Evolutionary conservation across 805 yeast genomes (phyloP).

Genomic region (Wickerhamiella azymoides): DNA sequence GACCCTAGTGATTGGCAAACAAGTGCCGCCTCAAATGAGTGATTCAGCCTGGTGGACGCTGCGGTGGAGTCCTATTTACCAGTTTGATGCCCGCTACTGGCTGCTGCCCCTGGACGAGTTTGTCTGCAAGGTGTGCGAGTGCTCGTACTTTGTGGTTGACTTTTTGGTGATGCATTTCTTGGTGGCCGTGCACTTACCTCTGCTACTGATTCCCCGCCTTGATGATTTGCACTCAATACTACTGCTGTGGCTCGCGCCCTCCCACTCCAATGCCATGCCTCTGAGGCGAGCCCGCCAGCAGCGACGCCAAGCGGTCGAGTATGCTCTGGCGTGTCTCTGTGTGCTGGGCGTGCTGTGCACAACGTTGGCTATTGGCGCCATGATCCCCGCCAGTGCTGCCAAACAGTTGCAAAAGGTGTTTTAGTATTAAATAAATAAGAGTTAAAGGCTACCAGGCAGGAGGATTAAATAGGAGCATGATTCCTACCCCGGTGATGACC

Average conservation of each 20-base stretch:
- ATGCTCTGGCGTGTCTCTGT: constrained; percentile 5
- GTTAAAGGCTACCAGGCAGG: constrained; percentile 12
- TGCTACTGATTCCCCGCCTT: constrained; percentile 61
- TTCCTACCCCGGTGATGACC: constrained; percentile 18
- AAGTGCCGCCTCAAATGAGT: constrained; percentile 49
- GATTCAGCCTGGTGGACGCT: constrained; percentile 56
- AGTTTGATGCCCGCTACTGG: constrained; percentile 62
- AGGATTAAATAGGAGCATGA: constrained; percentile 21
- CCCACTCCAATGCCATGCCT: constrained; percentile 74
- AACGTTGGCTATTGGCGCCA: constrained; percentile 1
- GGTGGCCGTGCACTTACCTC: constrained; percentile 68
- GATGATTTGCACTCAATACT: constrained; percentile 87
- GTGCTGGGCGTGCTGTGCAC: constrained; percentile 3
- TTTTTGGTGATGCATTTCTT: constrained; percentile 73
- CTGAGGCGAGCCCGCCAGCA: constrained; percentile 73
- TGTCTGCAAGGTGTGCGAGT: constrained; percentile 70
- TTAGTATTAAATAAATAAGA: constrained; percentile 1
- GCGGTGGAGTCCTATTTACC: constrained; percentile 42
- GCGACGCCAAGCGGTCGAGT: constrained; percentile 16
- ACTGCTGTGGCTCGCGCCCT: constrained; percentile 91
- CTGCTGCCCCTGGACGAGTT: constrained; percentile 73
- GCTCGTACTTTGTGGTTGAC: constrained; percentile 84
- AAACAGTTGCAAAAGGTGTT: neutral
- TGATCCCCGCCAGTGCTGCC: neutral
- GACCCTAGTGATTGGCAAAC: constrained; percentile 38